Conservation (phyloP, 2,329 filamentous ascomycete genomes). For the Thelonectria rubi region DNA sequence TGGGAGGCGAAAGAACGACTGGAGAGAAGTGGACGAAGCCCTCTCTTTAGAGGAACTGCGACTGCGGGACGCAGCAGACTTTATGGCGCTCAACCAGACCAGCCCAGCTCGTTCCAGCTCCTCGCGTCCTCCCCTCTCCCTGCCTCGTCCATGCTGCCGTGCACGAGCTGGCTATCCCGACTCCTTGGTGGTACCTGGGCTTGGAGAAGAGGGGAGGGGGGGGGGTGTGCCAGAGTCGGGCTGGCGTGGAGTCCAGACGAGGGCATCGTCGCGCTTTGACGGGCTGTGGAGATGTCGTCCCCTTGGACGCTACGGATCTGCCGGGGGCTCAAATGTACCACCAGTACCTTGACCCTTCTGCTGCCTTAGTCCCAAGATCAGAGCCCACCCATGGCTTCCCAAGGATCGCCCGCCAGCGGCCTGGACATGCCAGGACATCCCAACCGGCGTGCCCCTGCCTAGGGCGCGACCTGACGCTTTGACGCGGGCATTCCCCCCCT, state of each 20-base stretch:
- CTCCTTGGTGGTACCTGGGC: conserved; percentile 14
- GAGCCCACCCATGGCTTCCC: conserved; percentile 22
- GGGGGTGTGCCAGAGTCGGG: not conserved
- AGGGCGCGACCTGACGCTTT: conserved; percentile 28
- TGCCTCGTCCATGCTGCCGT: conserved; percentile 2
- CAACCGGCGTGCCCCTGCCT: conserved; percentile 26
- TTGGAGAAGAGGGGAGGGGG: not conserved
- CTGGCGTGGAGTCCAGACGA: conserved; percentile 6
- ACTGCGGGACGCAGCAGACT: conserved; percentile 36
- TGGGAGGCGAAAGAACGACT: conserved; percentile 23
- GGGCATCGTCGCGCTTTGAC: conserved; percentile 28
- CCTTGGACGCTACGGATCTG: conserved; percentile 36
- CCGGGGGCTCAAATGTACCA: conserved; percentile 30
- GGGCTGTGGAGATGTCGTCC: conserved; percentile 27
- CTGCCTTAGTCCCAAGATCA: conserved; percentile 20
- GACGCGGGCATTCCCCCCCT: conserved; percentile 28
- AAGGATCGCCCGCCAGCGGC: conserved; percentile 28
- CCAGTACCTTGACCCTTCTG: conserved; percentile 20
- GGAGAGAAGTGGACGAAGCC: conserved; percentile 23
- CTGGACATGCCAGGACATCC: conserved; percentile 15
- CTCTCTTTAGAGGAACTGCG: conserved; percentile 30
- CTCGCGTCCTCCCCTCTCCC: not conserved
- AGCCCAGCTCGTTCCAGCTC: conserved; percentile 24
- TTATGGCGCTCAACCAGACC: conserved; percentile 37
- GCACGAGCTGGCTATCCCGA: conserved; percentile 18